Percentiles rank a stretch among this genome's conserved stretches.
These are phyloP conservation scores for Torulaspora gathmanii DNA, from an alignment of 805 yeast genomes.

Conservation along the genomic window DNA sequence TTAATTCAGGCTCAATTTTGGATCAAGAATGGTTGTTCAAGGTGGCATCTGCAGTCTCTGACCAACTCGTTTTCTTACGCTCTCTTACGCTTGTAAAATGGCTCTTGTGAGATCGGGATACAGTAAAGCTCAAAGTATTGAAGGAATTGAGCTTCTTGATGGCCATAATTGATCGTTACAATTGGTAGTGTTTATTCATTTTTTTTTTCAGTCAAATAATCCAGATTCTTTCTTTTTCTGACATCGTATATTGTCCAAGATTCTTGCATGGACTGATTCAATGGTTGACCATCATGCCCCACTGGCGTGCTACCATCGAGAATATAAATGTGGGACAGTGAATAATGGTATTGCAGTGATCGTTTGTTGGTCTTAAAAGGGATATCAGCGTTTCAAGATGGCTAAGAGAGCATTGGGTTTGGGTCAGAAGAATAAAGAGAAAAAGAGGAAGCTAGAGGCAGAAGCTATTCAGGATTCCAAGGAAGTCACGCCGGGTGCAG, in stretches of 20 bases:
- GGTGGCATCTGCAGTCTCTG: too few relatives aligned
- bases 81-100: too few relatives aligned
- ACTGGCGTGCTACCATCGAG: neutral
- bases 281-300: neutral
- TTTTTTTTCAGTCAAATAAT: neutral
- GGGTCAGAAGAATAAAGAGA: slow-evolving; percentile 49
- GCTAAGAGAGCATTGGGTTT: slow-evolving; percentile 65
- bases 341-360: neutral
- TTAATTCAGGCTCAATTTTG: too few relatives aligned
- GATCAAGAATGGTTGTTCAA: too few relatives aligned
- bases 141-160: too few relatives aligned
- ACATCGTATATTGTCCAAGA: slow-evolving; percentile 1
- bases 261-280: slow-evolving; percentile 4
- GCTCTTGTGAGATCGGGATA: too few relatives aligned
- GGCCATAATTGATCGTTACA: neutral
- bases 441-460: slow-evolving; percentile 27
- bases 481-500: slow-evolving; percentile 31
- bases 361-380: neutral
- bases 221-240: neutral
- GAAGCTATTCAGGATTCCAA: slow-evolving; percentile 14
- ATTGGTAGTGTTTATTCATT: neutral
- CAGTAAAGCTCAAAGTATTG: too few relatives aligned
- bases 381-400: slow-evolving; percentile 34
- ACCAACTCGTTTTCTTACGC: too few relatives aligned
- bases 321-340: neutral